These are phyloP conservation scores for Phycomyces nitens DNA, from an alignment of 192 early-diverging fungal genomes.

Conservation along the genomic window DNA sequence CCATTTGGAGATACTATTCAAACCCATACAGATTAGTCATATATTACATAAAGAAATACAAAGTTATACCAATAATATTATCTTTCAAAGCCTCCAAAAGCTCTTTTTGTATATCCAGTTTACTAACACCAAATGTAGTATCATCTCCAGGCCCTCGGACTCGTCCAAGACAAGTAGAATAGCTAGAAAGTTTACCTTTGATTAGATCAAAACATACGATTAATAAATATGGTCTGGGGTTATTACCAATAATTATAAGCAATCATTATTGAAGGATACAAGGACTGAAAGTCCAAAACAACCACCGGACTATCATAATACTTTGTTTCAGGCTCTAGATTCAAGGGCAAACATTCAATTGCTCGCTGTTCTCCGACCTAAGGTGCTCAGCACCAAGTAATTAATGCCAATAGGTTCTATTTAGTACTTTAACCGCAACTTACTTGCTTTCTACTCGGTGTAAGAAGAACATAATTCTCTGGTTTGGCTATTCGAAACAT, in stretches of 20 bases:
- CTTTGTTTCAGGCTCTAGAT: constrained; percentile 80
- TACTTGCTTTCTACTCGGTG: constrained; percentile 69
- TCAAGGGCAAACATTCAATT: constrained; percentile 82
- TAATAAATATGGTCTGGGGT: neutral
- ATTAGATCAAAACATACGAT: neutral
- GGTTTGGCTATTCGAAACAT: constrained; percentile 68
- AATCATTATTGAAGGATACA: constrained; percentile 96
- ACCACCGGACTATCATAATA: constrained; percentile 85
- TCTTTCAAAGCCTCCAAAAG: constrained; percentile 63
- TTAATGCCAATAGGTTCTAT: neutral
- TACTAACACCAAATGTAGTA: constrained; percentile 62
- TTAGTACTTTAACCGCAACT: neutral
- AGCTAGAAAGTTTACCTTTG: constrained; percentile 33
- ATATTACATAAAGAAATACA: neutral
- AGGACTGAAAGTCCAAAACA: constrained; percentile 90
- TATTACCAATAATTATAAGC: constrained; percentile 87
- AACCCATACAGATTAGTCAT: neutral
- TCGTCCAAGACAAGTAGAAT: constrained; percentile 83
- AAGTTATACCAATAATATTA: constrained; percentile 55
- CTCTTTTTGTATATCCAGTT: constrained; percentile 56
- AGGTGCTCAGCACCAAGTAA: neutral
- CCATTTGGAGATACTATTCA: constrained; percentile 74
- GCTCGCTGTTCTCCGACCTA: constrained; percentile 69
- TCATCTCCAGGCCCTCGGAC: constrained; percentile 30
- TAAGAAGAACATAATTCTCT: constrained; percentile 76